Percentiles rank a stretch among this genome's conserved stretches.
phyloP scores from a whole-genome alignment of 2,329 filamentous ascomycete genomes.

The Aspergillus eucalypticola region DNA sequence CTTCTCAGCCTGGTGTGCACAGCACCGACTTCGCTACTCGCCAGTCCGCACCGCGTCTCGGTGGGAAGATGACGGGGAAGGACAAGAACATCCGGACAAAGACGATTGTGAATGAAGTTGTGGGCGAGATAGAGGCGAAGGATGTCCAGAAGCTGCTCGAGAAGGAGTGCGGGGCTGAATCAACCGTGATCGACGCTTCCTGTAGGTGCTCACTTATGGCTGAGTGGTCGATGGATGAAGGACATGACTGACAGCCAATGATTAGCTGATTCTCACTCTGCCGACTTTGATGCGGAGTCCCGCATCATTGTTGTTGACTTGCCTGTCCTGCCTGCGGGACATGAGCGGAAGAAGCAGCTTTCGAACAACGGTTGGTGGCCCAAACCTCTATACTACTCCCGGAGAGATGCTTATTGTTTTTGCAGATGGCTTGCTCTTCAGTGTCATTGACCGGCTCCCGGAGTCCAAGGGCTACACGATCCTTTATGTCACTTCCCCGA shows the following conservation, averaged over 20 bases:
- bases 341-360: conserved; percentile 42
- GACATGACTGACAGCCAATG: conserved; percentile 18
- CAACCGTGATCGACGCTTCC: conserved; percentile 46
- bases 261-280: conserved; percentile 43
- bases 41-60: conserved; percentile 56
- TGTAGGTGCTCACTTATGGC: conserved; percentile 31
- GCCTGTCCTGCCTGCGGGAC: conserved; percentile 40
- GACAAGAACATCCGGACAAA: conserved; percentile 56
- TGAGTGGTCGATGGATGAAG: background rate
- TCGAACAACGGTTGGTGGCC: conserved; percentile 44
- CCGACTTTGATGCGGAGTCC: conserved; percentile 39
- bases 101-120: conserved; percentile 55
- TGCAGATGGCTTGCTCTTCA: conserved; percentile 50
- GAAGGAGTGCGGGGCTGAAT: conserved; percentile 50
- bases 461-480: conserved; percentile 66
- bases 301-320: conserved; percentile 50
- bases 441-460: conserved; percentile 51
- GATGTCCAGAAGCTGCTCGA: conserved; percentile 46
- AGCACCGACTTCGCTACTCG: conserved; percentile 64
- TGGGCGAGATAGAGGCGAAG: conserved; percentile 50
- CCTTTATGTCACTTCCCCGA: conserved; percentile 69
- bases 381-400: conserved; percentile 4
- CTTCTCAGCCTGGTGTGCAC: conserved; percentile 74
- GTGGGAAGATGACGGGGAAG: conserved; percentile 50
- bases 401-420: conserved; percentile 6